A percentile compares a stretch with the other conserved stretches of the same genome.
Evolutionary conservation across 371 early-diverging fungal genomes (phyloP).

Genomic region (Syncephalastrum monosporum): DNA sequence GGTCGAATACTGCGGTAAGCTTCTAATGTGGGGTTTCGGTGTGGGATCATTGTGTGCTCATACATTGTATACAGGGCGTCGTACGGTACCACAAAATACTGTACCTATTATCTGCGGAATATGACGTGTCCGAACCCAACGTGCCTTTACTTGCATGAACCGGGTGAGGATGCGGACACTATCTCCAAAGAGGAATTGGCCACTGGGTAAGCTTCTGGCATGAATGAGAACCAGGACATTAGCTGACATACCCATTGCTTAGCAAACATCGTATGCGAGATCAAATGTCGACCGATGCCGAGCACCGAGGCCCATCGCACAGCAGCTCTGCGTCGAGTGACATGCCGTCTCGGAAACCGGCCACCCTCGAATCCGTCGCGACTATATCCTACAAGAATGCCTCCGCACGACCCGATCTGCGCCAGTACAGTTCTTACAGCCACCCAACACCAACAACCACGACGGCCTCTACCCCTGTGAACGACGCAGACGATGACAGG

Average conservation of each 20-base stretch:
- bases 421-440: neutral
- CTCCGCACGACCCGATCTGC: slow-evolving; percentile 10
- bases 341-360: slow-evolving; percentile 18
- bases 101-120: slow-evolving; percentile 90
- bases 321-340: slow-evolving; percentile 6
- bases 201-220: slow-evolving; percentile 42
- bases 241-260: slow-evolving; percentile 15
- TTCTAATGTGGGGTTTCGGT: neutral
- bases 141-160: slow-evolving; percentile 95
- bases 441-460: slow-evolving; percentile 3
- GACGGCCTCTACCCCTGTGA: slow-evolving; percentile 1
- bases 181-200: slow-evolving; percentile 66
- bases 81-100: slow-evolving; percentile 97
- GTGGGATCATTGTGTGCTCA: neutral
- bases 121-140: slow-evolving; percentile 89
- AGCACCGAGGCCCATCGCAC: slow-evolving; percentile 18
- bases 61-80: slow-evolving; percentile 42
- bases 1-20: slow-evolving; percentile 74
- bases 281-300: slow-evolving; percentile 44
- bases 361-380: slow-evolving; percentile 27
- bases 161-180: slow-evolving; percentile 86
- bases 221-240: neutral
- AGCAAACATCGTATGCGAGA: slow-evolving; percentile 64
- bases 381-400: slow-evolving; percentile 24
- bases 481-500: slow-evolving; percentile 31